Evolutionary conservation across 2,329 filamentous ascomycete species (phyloP).

Genomic region (Trichoderma polysporum): DNA sequence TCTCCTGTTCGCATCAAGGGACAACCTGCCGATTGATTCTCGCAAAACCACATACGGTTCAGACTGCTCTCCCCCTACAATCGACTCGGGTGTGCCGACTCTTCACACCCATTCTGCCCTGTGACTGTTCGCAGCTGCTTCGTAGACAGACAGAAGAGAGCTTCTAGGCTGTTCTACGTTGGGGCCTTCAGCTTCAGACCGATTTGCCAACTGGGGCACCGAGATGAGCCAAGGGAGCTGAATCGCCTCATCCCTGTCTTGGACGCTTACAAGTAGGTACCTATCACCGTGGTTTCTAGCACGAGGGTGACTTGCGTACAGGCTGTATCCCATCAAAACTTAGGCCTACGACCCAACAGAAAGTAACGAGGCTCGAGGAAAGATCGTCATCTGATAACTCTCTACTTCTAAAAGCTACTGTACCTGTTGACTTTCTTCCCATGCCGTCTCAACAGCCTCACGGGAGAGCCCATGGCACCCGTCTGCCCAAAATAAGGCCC

Average conservation of each 20-base stretch:
- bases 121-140: not conserved
- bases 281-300: not conserved
- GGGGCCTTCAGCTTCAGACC: not conserved
- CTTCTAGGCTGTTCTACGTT: not conserved
- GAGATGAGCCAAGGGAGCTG: not conserved
- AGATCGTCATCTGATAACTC: not conserved
- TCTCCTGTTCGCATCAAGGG: not conserved
- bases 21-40: not conserved
- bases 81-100: not conserved
- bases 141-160: not conserved
- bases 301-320: not conserved
- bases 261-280: not conserved
- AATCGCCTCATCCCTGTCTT: not conserved
- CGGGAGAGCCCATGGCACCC: conserved; percentile 13
- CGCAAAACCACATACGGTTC: not conserved
- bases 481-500: not conserved
- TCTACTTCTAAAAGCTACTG: not conserved
- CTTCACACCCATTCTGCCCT: not conserved
- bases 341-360: not conserved
- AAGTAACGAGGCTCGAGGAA: not conserved
- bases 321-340: not conserved
- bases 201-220: not conserved
- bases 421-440: not conserved
- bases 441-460: conserved; percentile 14
- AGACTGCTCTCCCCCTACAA: no score